Conservation (phyloP, 129 eudicot genomes). For the Flaveria robusta region DNA sequence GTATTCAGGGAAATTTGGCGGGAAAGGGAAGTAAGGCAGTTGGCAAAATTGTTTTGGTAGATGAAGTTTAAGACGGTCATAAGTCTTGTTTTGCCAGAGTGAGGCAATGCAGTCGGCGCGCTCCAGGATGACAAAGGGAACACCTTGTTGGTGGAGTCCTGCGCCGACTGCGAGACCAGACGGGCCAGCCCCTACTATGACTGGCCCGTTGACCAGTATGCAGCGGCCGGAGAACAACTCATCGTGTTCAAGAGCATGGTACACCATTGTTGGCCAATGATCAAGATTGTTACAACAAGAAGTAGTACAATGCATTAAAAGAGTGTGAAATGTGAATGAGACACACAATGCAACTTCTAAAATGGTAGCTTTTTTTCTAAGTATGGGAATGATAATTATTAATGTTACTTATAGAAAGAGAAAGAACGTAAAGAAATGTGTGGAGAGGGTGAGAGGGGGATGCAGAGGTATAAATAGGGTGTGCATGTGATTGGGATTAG, state of each 20-base stretch:
- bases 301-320: constrained; percentile 43
- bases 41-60: constrained; percentile 86
- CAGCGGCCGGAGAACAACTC: constrained; percentile 65
- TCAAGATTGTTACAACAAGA: constrained; percentile 31
- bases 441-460: constrained; percentile 65
- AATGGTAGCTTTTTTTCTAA: constrained; percentile 28
- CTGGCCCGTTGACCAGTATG: constrained; percentile 83
- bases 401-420: constrained; percentile 13
- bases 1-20: constrained; percentile 70
- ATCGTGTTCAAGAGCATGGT: constrained; percentile 34
- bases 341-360: constrained; percentile 10
- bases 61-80: constrained; percentile 90
- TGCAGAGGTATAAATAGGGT: constrained; percentile 72
- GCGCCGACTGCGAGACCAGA: constrained; percentile 94
- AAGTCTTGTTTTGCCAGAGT: constrained; percentile 86
- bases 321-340: constrained; percentile 15
- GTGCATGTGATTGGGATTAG: constrained; percentile 65
- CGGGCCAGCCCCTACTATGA: constrained; percentile 96
- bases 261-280: constrained; percentile 43
- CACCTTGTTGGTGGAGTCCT: constrained; percentile 74
- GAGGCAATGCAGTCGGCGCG: constrained; percentile 94
- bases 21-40: constrained; percentile 74
- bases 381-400: constrained; percentile 23
- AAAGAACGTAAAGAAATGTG: constrained; percentile 43
- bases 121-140: constrained; percentile 76